Conservation (phyloP, 768 basidiomycete species). For the Trametes cingulata region DNA sequence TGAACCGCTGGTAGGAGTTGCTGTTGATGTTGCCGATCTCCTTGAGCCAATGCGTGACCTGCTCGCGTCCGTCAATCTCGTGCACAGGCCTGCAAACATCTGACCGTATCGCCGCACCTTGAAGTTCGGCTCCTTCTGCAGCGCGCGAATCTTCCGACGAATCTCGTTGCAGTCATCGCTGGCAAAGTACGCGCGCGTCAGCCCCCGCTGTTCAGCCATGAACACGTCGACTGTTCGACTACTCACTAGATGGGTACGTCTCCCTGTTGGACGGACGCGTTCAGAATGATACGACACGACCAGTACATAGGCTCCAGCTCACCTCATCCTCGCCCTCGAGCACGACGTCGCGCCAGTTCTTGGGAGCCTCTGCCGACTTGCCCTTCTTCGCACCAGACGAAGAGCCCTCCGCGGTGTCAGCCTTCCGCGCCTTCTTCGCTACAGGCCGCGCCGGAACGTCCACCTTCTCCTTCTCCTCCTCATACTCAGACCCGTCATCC, state of each 20-base stretch:
- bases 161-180: conserved; percentile 50
- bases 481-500: conserved; percentile 16
- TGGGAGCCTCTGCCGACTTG: conserved; percentile 23
- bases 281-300: background rate
- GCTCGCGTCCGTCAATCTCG: background rate
- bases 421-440: conserved; percentile 36
- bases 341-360: conserved; percentile 41
- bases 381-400: conserved; percentile 24
- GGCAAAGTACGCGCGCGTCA: background rate
- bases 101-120: conserved; percentile 34
- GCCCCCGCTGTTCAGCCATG: no score
- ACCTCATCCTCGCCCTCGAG: conserved; percentile 47
- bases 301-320: conserved; percentile 7
- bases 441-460: conserved; percentile 10
- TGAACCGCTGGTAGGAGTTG: conserved; percentile 48
- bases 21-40: conserved; percentile 48
- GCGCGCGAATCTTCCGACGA: conserved; percentile 44
- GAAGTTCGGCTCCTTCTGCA: conserved; percentile 43
- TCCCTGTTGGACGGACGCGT: conserved; percentile 22
- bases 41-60: conserved; percentile 48
- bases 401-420: conserved; percentile 29
- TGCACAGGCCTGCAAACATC: background rate
- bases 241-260: conserved; percentile 35
- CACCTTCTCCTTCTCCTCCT: conserved; percentile 20
- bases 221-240: background rate